phyloP scores from a whole-genome alignment of 2,329 filamentous ascomycete genomes.

The Ophiocordyceps camponoti-rufipedis region DNA sequence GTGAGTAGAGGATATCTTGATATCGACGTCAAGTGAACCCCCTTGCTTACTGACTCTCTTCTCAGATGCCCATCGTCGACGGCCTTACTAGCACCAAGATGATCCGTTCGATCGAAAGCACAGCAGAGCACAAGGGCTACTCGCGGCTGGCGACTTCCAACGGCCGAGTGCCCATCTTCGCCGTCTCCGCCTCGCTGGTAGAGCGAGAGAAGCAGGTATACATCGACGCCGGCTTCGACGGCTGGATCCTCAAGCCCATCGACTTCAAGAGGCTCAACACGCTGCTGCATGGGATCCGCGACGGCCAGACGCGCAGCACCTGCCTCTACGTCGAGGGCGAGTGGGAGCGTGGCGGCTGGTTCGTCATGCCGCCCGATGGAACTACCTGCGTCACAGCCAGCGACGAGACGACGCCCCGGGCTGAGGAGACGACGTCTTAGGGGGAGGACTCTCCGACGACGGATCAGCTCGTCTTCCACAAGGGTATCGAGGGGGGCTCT shows the following conservation, averaged over 20 bases:
- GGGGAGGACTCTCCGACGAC: not conserved
- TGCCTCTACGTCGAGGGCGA: slow-evolving; percentile 51
- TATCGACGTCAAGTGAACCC: no score
- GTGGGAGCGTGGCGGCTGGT: slow-evolving; percentile 85
- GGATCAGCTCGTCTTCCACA: no score
- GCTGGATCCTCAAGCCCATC: slow-evolving; percentile 80
- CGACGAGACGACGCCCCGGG: slow-evolving; percentile 11
- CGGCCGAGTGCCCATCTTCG: slow-evolving; percentile 61
- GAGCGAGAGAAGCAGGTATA: slow-evolving; percentile 54
- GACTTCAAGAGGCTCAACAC: slow-evolving; percentile 58
- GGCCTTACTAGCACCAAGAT: slow-evolving; percentile 67
- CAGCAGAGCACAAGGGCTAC: slow-evolving; percentile 24
- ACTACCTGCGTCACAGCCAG: slow-evolving; percentile 3
- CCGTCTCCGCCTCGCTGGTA: slow-evolving; percentile 65
- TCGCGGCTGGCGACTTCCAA: slow-evolving; percentile 42
- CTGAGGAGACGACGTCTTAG: slow-evolving; percentile 3
- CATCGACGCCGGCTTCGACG: slow-evolving; percentile 65
- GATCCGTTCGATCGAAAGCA: slow-evolving; percentile 57
- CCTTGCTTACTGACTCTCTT: not conserved
- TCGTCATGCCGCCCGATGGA: slow-evolving; percentile 16
- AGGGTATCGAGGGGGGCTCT: no score
- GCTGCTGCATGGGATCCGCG: slow-evolving; percentile 51
- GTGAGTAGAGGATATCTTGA: no score
- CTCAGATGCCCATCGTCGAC: slow-evolving; percentile 85
- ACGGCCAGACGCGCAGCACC: slow-evolving; percentile 35